phyloP scores from a whole-genome alignment of 345 rosid species.

The Aurinia saxatilis region DNA sequence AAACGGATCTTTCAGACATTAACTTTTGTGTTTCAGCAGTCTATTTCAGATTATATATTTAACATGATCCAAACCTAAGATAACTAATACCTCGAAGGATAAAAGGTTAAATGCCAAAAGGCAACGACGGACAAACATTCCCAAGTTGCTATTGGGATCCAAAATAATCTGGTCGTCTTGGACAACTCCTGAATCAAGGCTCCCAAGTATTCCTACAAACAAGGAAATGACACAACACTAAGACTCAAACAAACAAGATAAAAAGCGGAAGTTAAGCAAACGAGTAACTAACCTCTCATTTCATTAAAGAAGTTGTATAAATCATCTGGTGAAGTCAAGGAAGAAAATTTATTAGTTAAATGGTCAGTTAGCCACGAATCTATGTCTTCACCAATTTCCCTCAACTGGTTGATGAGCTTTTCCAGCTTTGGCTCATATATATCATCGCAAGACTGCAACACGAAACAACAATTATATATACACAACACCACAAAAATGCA shows the following conservation, averaged over 20 bases:
- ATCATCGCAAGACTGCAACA: slow-evolving; percentile 71
- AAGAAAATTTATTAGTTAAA: slow-evolving; percentile 49
- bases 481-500: not conserved
- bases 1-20: not conserved
- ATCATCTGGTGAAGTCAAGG: slow-evolving; percentile 72
- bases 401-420: slow-evolving; percentile 60
- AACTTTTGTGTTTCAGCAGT: slow-evolving; percentile 7
- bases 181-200: slow-evolving; percentile 51
- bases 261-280: not conserved
- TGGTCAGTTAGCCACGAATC: slow-evolving; percentile 68
- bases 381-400: slow-evolving; percentile 52
- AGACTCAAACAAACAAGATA: not conserved
- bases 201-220: slow-evolving; percentile 61
- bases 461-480: not conserved
- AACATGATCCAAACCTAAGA: not conserved
- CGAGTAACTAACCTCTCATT: slow-evolving; percentile 56
- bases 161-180: slow-evolving; percentile 77
- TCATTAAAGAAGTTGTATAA: slow-evolving; percentile 72
- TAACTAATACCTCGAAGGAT: slow-evolving; percentile 64
- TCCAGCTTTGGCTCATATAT: slow-evolving; percentile 74
- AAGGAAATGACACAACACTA: not conserved
- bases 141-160: slow-evolving; percentile 80
- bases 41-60: no score
- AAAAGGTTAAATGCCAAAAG: slow-evolving; percentile 70
- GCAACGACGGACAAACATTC: slow-evolving; percentile 88